Conservation (phyloP, 441 rosid species). For the Croton laevigatus region DNA sequence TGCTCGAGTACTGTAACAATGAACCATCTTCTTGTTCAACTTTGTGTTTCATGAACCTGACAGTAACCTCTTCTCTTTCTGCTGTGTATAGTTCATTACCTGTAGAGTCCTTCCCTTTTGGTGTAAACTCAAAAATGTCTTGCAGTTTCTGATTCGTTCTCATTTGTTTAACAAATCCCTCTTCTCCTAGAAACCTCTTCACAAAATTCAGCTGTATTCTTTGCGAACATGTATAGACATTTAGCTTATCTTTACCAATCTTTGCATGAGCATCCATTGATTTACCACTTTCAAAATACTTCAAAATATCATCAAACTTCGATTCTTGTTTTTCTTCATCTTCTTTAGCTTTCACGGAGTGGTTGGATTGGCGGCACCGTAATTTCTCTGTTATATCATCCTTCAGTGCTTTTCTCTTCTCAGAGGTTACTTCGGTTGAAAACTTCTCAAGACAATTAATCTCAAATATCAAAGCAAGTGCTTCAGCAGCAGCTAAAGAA, state of each 20-base stretch:
- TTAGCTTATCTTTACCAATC: slow-evolving; percentile 18
- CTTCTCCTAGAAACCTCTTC: slow-evolving; percentile 22
- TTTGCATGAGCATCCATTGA: background rate
- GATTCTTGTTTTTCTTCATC: background rate
- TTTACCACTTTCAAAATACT: slow-evolving; percentile 13
- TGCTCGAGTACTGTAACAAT: background rate
- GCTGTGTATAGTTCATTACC: background rate
- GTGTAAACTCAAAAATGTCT: slow-evolving; percentile 10
- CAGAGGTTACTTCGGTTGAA: background rate
- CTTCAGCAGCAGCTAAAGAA: slow-evolving; percentile 16
- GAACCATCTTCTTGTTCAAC: slow-evolving; percentile 1
- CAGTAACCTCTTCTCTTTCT: slow-evolving; percentile 17
- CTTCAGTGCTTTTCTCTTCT: background rate
- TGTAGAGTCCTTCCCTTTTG: background rate
- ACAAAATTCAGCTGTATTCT: slow-evolving; percentile 20
- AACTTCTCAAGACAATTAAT: slow-evolving; percentile 1
- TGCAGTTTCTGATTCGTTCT: slow-evolving; percentile 20
- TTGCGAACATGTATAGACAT: slow-evolving; percentile 15
- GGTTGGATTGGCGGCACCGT: background rate
- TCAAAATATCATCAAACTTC: background rate
- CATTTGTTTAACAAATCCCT: slow-evolving; percentile 17
- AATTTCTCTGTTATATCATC: slow-evolving; percentile 6
- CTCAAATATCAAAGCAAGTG: slow-evolving; percentile 21
- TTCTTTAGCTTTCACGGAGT: background rate
- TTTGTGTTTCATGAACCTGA: background rate